A percentile compares a stretch with the other conserved stretches of the same genome.
These are phyloP conservation scores for Leptoxyphium fumago DNA, from an alignment of 2,329 filamentous ascomycete genomes.

Conservation along the genomic window DNA sequence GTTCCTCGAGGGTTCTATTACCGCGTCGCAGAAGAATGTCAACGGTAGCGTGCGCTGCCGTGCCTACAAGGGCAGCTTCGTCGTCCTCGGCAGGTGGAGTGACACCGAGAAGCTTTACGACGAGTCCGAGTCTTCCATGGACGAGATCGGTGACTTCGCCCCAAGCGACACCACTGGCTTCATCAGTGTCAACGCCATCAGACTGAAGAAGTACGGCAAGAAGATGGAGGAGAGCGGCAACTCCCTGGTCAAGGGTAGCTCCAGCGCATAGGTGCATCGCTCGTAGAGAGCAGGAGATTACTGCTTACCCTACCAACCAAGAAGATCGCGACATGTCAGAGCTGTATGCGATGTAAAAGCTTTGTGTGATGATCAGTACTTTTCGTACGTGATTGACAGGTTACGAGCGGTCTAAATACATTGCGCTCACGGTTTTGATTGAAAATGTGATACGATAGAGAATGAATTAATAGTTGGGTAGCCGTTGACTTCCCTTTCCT, in stretches of 20 bases:
- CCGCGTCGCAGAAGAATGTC: constrained; percentile 44
- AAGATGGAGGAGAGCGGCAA: constrained; percentile 23
- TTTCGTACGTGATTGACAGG: no score
- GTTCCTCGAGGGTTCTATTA: constrained; percentile 52
- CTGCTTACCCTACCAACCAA: no score
- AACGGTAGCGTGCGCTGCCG: constrained; percentile 48
- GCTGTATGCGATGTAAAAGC: no score
- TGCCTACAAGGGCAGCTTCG: constrained; percentile 52
- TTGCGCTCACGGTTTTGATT: no score
- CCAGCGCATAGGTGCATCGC: not conserved
- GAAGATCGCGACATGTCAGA: no score
- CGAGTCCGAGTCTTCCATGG: constrained; percentile 52
- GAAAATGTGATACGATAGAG: no score
- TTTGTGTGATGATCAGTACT: no score
- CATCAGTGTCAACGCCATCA: constrained; percentile 55
- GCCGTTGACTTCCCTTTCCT: no score
- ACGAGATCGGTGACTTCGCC: constrained; percentile 53
- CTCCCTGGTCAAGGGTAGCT: constrained; percentile 14
- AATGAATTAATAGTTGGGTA: no score
- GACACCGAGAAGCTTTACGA: constrained; percentile 58
- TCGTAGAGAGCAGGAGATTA: no score
- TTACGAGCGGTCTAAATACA: no score
- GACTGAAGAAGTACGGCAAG: constrained; percentile 30
- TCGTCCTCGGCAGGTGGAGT: constrained; percentile 42
- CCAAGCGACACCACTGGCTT: constrained; percentile 53